phyloP scores from a whole-genome alignment of 202 grass and related monocot genomes.

The Bolboschoenoplectus hybrid region DNA sequence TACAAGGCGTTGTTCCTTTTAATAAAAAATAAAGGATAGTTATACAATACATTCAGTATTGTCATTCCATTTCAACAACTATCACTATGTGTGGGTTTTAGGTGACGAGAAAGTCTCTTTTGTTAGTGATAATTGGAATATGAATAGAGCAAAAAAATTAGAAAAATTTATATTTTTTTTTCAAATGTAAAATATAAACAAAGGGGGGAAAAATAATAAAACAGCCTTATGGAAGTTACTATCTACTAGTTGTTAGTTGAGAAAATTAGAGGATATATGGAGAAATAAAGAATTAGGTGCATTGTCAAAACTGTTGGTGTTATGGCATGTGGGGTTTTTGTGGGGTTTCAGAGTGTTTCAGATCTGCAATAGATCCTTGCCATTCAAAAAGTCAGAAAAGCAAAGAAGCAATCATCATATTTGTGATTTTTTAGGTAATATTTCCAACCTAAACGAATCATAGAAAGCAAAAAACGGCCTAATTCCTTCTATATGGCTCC shows the following conservation, averaged over 20 bases:
- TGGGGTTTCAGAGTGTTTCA: background rate
- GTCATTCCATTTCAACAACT: too few species aligned
- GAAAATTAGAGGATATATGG: background rate
- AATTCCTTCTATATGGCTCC: background rate
- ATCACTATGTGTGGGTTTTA: too few species aligned
- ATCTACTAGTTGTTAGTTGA: background rate
- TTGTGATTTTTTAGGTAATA: background rate
- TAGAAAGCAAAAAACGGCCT: background rate
- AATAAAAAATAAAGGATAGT: background rate
- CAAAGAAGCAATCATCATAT: constrained; percentile 12
- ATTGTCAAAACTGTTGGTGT: background rate
- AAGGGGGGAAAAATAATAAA: background rate
- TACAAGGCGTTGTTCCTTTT: background rate
- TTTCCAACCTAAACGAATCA: background rate
- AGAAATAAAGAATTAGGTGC: constrained; percentile 1
- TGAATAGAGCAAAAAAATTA: too few species aligned
- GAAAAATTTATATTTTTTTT: too few species aligned
- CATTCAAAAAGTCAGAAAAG: constrained; percentile 28
- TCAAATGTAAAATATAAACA: background rate
- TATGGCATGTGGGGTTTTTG: constrained; percentile 2
- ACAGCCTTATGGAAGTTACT: background rate
- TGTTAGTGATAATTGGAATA: too few species aligned
- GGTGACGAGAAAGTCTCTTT: too few species aligned
- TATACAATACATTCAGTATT: too few species aligned
- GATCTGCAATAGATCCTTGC: constrained; percentile 22